Base-by-base conservation (phyloP, 768 basidiomycete genomes). In the Lactarius deliciosus region DNA sequence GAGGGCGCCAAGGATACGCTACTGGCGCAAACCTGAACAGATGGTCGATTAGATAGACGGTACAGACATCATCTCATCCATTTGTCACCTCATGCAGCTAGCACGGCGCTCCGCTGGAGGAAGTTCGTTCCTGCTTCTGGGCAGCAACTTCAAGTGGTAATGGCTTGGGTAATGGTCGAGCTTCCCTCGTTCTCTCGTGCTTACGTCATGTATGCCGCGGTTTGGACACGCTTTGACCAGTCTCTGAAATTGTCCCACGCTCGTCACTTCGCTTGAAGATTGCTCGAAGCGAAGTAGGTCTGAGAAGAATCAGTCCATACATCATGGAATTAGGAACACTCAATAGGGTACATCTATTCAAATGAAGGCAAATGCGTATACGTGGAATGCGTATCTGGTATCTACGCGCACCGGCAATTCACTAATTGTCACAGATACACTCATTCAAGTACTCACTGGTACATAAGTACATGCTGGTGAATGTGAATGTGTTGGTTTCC, bases 401-500 rank as follows among this genome's bases (percentile, higher is more conserved):
- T 15, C 38, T 5, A 38, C 13, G 6, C 43, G 45, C 9, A 47
- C 9, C 9, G 10, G 8, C 36, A n/a, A n/a, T n/a, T n/a, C n/a
- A n/a, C n/a, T n/a, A 2, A 45, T n/a, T n/a, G 20, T 20, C 43
- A 38, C 11, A 43, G 18, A 10, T 45, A n/a, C n/a, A 47, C 45
- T 65, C 34, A 56, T 28, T 54, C 11, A 36, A 16, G 28, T 65
- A 65, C 40, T 60, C 47, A 11, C 58, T 55, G 41, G 50, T 60
- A 32, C 64, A 25, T 6, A 55, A 60, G 28, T 60, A 60, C 13
- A 57, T 55, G 34, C 54, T 54, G 45, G 11, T 25, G 57, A 65
- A 60, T 28, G 58, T 55, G 45, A 57, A 25, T 13, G 64, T 57
- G 43, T 65, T 60, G 28, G 36, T 60, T 56, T 60, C 60, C 34